Base-by-base conservation (phyloP, 2,329 filamentous ascomycete species). In the Claviceps monticola region DNA sequence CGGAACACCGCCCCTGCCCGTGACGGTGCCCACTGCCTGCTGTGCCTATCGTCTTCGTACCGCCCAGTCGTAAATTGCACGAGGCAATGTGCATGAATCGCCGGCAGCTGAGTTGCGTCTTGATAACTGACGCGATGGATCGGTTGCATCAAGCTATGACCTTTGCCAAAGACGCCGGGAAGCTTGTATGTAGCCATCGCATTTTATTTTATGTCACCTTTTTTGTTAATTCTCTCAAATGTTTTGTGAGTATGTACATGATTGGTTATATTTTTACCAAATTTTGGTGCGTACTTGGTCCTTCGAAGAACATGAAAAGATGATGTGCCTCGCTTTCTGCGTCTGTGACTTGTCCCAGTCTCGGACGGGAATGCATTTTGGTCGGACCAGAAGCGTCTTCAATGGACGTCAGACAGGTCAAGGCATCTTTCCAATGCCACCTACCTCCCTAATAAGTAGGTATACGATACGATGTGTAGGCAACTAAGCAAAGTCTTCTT, bases 21-120 rank as follows among this genome's bases (percentile, higher is more conserved):
- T 34, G 29, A 34, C 29, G 29, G 29, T 34, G 29, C 29, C 29
- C 11, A 9, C 29, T 29, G 26, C 7, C 7, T 8, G 4, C 23
- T 26, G 26, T 29, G 6, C 23, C 5, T 29, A 34, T 34, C 29
- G 29, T 34, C 29, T 34, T 29, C 29, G 11, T 19, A 34, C 45
- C 26, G 42, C 29, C 17, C 45, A 42, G 19, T 49, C 53, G 38
- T 39, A 29, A 53, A 50, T 51, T 46, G 23, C 53, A 46, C 48
- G 38, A 42, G 39, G 37, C 45, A 13, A 41, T 41, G 47, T 48
- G 37, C 54, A 55, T 53, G 51, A 55, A 47, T 55, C 54, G 54
- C 46, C 44, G 48, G 17, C 43, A 38, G 45, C 44, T 49, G 41
- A 46, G 43, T 34, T 51, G 48, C 45, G 44, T 54, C 48, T 34